Percentiles rank a stretch among this genome's conserved stretches.
Conservation (phyloP, 768 basidiomycete genomes). For the Xerocomellus amylosporus region DNA sequence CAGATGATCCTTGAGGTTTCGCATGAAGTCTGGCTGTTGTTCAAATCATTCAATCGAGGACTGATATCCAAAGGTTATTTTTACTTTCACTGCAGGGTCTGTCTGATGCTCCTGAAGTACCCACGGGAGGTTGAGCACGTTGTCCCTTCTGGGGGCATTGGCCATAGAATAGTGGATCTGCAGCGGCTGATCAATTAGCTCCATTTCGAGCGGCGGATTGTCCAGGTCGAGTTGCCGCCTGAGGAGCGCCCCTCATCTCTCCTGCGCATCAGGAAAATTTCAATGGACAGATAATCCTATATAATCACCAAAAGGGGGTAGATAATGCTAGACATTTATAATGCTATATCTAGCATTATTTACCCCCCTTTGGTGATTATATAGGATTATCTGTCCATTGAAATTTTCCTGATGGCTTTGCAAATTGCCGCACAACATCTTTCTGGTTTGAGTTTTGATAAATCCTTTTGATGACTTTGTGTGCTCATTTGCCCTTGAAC, state of each 20-base stretch:
- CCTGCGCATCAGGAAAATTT: too few relatives aligned
- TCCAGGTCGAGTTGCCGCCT: neutral
- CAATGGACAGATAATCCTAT: too few relatives aligned
- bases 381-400: too few relatives aligned
- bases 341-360: too few relatives aligned
- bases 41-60: too few relatives aligned
- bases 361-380: too few relatives aligned
- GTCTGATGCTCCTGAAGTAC: constrained; percentile 1
- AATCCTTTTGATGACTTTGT: constrained; percentile 21
- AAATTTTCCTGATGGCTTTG: too few relatives aligned
- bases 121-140: neutral
- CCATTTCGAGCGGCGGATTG: neutral
- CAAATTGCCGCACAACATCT: neutral
- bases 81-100: constrained; percentile 11
- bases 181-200: neutral
- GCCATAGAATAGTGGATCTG: constrained; percentile 4
- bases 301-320: too few relatives aligned
- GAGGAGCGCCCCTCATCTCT: constrained; percentile 1
- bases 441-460: constrained; percentile 27
- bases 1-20: neutral
- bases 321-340: too few relatives aligned
- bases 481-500: neutral
- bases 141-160: neutral
- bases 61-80: neutral
- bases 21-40: neutral